phyloP scores from a whole-genome alignment of 768 basidiomycete genomes.

The Lyophyllum decastes region DNA sequence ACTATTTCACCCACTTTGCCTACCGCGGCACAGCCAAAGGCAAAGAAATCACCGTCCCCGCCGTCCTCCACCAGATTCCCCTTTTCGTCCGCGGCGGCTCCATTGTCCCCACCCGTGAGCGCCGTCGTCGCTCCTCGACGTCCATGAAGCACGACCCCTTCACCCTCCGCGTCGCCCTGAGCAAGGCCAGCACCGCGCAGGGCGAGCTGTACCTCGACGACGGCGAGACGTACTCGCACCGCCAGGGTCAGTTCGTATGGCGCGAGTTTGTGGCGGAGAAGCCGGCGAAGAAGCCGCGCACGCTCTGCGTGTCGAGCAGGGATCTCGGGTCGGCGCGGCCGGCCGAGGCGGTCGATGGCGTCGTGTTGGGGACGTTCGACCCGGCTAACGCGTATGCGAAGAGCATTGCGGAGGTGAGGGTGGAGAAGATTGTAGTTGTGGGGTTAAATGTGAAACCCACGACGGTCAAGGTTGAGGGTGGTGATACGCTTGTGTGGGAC shows the following conservation, averaged over 20 bases:
- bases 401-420: conserved; percentile 65
- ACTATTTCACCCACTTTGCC: conserved; percentile 77
- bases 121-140: conserved; percentile 81
- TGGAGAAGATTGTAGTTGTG: conserved; percentile 81
- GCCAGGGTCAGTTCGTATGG: conserved; percentile 82
- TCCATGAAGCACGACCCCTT: conserved; percentile 93
- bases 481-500: conserved; percentile 63
- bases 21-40: conserved; percentile 70
- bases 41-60: conserved; percentile 71
- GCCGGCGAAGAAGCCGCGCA: conserved; percentile 36
- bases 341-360: conserved; percentile 51
- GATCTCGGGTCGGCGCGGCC: conserved; percentile 53
- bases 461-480: conserved; percentile 54
- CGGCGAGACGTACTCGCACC: conserved; percentile 79
- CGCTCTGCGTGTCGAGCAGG: conserved; percentile 50
- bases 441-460: conserved; percentile 68
- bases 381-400: conserved; percentile 68
- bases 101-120: conserved; percentile 84
- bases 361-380: conserved; percentile 49
- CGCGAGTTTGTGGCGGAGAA: conserved; percentile 67
- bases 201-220: conserved; percentile 97
- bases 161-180: conserved; percentile 84
- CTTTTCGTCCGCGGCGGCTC: conserved; percentile 89
- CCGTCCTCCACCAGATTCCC: conserved; percentile 80
- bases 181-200: conserved; percentile 54